Base-by-base conservation (phyloP, 2,329 filamentous ascomycete species). In the Bipolaris victoriae region DNA sequence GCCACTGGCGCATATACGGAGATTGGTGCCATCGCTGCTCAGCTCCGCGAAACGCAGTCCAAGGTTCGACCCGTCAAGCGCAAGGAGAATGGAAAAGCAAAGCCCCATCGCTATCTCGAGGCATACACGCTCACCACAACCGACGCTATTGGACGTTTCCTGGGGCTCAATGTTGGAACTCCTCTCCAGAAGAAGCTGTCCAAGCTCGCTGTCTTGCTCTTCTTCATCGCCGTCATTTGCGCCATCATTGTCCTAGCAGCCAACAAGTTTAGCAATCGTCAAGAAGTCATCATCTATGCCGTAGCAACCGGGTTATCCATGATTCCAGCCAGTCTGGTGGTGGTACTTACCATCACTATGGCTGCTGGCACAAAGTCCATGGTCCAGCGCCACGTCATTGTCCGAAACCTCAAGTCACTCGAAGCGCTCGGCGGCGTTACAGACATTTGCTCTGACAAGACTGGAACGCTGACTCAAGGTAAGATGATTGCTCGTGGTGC, bases 1-100 rank as follows among this genome's bases (percentile, higher is more conserved):
- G 82, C 85, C 11, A 89, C 86, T 5, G 88, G 86, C 41, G 90
- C 90, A 86, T 77, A 82, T 55, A 91, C 90, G 11, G 87, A 91
- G 69, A 88, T 92, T 51, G 89, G 89, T 57, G 85, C 85, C 62
- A 91, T 92, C 62, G 89, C 89, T 18, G 83, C 85, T 41, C 78
- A 89, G 50, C 81, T 93, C 20, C 85, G 87, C 40, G 83, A 84
- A 20, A 82, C 81, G 53, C 45, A 57, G 16, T 63, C 57, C 46
- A 69, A 61, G 66, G 69, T 51, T 61, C 70, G 79, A 40, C 73
- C 68, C 2, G 77, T 80, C 45, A 80, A 80, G 71, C 75, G 77
- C 37, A 78, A 73, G 55, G 56, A 60, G 11, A 62, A 71, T 33
- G 72, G 72, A 11, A 65, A 63, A n/a, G 70, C 71, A 5, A 64